Evolutionary conservation across 2,329 filamentous ascomycete genomes (phyloP).

Genomic region (Monosporascus sp.): DNA sequence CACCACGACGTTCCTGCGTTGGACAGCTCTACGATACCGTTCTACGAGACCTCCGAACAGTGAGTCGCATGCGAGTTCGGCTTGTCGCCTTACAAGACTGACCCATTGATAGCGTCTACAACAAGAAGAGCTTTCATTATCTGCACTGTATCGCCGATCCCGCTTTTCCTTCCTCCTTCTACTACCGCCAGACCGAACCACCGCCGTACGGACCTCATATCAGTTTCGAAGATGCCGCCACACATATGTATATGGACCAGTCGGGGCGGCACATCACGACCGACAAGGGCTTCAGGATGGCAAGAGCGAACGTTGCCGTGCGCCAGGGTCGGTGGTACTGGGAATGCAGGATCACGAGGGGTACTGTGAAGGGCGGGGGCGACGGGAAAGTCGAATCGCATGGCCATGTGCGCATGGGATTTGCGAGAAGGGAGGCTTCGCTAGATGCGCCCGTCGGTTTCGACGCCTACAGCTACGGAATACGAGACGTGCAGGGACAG

Average conservation of each 20-base stretch:
- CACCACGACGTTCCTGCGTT: slow-evolving; percentile 49
- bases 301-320: slow-evolving; percentile 83
- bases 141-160: slow-evolving; percentile 88
- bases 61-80: slow-evolving; percentile 31
- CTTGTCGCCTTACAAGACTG: slow-evolving; percentile 1
- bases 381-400: slow-evolving; percentile 43
- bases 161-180: slow-evolving; percentile 77
- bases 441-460: slow-evolving; percentile 81
- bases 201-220: slow-evolving; percentile 79
- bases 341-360: slow-evolving; percentile 84
- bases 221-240: slow-evolving; percentile 87
- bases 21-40: slow-evolving; percentile 49
- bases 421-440: slow-evolving; percentile 74
- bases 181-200: slow-evolving; percentile 84
- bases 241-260: slow-evolving; percentile 77
- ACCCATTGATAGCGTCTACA: slow-evolving; percentile 44
- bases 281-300: slow-evolving; percentile 88
- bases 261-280: slow-evolving; percentile 76
- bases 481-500: slow-evolving; percentile 85
- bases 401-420: slow-evolving; percentile 78
- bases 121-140: slow-evolving; percentile 77
- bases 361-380: slow-evolving; percentile 50
- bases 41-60: slow-evolving; percentile 62
- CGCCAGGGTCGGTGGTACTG: slow-evolving; percentile 90
- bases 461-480: slow-evolving; percentile 88